Conservation (phyloP, 2,329 filamentous ascomycete species). For the Rhinocladiella mackenziei region DNA sequence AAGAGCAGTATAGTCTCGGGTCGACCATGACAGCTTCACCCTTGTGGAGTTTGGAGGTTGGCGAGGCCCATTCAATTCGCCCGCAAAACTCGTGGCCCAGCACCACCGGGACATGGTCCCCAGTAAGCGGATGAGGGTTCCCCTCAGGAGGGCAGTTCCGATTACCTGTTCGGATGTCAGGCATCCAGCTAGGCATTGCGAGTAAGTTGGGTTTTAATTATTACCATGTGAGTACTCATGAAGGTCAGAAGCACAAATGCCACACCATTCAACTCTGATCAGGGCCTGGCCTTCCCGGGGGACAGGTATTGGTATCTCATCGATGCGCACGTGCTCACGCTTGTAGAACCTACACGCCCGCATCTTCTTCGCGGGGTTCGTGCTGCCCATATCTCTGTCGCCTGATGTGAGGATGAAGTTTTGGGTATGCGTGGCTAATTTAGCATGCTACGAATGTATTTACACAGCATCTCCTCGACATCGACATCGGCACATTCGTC, state of each 20-base stretch:
- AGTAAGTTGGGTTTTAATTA: no score
- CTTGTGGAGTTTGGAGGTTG: slow-evolving; percentile 12
- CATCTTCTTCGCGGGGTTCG: no score
- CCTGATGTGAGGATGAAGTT: no score
- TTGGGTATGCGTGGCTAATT: no score
- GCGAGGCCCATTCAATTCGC: slow-evolving; percentile 35
- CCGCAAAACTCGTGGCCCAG: slow-evolving; percentile 54
- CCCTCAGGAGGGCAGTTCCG: slow-evolving; percentile 42
- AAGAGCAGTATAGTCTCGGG: slow-evolving; percentile 14
- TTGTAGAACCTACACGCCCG: slow-evolving; percentile 44
- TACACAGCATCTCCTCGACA: no score
- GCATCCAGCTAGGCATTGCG: slow-evolving; percentile 32
- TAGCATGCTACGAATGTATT: no score
- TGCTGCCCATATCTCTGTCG: no score
- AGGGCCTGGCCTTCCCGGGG: slow-evolving; percentile 40
- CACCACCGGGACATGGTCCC: slow-evolving; percentile 47
- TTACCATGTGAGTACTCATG: slow-evolving; percentile 47
- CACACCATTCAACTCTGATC: slow-evolving; percentile 27
- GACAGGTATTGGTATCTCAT: slow-evolving; percentile 39
- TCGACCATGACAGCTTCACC: slow-evolving; percentile 23
- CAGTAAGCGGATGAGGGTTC: slow-evolving; percentile 50
- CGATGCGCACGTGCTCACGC: slow-evolving; percentile 40
- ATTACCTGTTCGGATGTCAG: slow-evolving; percentile 34
- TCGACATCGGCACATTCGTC: no score
- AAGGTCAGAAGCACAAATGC: slow-evolving; percentile 33